A percentile compares a stretch with the other conserved stretches of the same genome.
Evolutionary conservation across 2,329 filamentous ascomycete species (phyloP).

Genomic region (Cyanodermella asteris): DNA sequence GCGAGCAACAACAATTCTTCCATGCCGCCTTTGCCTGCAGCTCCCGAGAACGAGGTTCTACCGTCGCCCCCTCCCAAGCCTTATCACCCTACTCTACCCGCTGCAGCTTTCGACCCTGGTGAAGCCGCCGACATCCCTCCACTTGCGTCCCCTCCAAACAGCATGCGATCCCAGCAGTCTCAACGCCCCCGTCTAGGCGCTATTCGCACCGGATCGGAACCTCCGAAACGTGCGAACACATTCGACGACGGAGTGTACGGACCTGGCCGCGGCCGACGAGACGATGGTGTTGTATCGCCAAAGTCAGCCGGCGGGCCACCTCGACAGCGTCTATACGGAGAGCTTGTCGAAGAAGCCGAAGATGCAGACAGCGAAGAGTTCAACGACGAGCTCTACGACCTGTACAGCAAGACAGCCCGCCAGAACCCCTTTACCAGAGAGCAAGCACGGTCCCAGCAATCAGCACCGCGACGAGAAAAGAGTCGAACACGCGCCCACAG

Average conservation of each 20-base stretch:
- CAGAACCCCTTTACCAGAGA: conserved; percentile 3
- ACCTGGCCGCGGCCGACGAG: too few relatives aligned
- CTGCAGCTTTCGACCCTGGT: too few relatives aligned
- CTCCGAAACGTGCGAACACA: too few relatives aligned
- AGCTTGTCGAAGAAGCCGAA: conserved; percentile 20
- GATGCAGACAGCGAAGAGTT: conserved; percentile 40
- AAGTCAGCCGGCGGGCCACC: conserved; percentile 13
- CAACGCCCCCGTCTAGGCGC: conserved; percentile 26
- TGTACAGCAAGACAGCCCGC: conserved; percentile 29
- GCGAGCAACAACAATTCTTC: too few relatives aligned
- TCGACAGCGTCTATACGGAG: too few relatives aligned
- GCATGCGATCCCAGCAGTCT: too few relatives aligned
- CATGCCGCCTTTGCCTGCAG: too few relatives aligned
- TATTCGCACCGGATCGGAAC: conserved; percentile 28
- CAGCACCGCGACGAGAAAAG: conserved; percentile 7
- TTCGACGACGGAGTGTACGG: too few relatives aligned
- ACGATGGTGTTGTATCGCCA: conserved; percentile 3
- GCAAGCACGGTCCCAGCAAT: conserved; percentile 3
- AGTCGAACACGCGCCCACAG: conserved; percentile 5
- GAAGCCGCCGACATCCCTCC: too few relatives aligned
- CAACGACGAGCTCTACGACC: conserved; percentile 38
- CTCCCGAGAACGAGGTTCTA: conserved; percentile 6
- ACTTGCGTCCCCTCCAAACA: too few relatives aligned
- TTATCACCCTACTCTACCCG: too few relatives aligned
- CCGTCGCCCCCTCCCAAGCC: too few relatives aligned